Base-by-base conservation (phyloP, 1,284 basidiomycete species). In the Tilletia setariae region DNA sequence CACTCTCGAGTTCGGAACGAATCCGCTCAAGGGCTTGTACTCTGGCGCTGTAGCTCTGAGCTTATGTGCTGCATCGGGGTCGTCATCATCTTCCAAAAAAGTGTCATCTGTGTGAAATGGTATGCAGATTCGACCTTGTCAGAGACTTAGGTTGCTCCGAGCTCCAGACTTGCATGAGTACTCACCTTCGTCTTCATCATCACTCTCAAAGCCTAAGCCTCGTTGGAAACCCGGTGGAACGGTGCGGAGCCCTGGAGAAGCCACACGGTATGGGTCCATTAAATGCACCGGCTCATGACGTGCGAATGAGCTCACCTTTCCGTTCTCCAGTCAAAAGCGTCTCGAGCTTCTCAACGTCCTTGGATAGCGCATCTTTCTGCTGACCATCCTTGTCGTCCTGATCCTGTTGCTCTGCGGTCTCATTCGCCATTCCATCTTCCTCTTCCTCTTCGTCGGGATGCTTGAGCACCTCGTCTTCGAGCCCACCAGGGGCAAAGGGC, bases 201-300 rank as follows among this genome's bases (percentile, higher is more conserved):
- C 88, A 6, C 87, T 85, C 66, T 91, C 84, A 67, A 87, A 86
- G 2, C 32, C 32, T 66, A 93, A 83, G 0, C 93, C 92, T 72
- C 84, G 74, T 6, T 79, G 76, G 70, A 85, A 84, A 16, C 85
- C 85, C 8, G 85, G 85, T 0, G 85, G 83, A 30, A 85, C 78
- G 4, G 82, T 83, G 11, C 80, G 76, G 28, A 85, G 79, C 1
- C 56, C 56, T 61, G 56, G 3, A 51, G 77, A 80, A 63, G 35
- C 21, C 59, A 19, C 3, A 62, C 25, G n/a, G 13, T 28, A 63
- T 11, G 23, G 9, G 30, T 44, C 25, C 11, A 40, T 6, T 40
- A 40, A 40, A 40, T 40, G 35, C 35, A 40, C 23, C 23, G 6
- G 30, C 30, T 2, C 35, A 47, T 25, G 42, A 35, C 13, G n/a